phyloP scores from a whole-genome alignment of 2,329 filamentous ascomycete genomes.

The Sclerotinia borealis region DNA sequence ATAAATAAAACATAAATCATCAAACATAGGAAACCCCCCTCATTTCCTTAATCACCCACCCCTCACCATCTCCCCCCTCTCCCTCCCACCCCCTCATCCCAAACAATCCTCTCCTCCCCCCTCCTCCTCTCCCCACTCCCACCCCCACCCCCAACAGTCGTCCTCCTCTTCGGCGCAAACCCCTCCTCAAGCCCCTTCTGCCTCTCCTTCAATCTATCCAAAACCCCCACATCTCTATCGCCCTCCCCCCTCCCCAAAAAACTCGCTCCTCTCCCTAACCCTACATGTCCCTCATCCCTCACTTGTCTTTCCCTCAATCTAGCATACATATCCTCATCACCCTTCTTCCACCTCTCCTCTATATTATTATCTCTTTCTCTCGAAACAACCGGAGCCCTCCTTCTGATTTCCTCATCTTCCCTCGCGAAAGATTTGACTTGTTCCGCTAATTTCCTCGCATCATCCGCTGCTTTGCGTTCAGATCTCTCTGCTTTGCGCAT shows the following conservation, averaged over 20 bases:
- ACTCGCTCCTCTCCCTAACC: neutral
- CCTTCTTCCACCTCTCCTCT: neutral
- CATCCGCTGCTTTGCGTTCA: slow-evolving; percentile 12
- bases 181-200: slow-evolving; percentile 11
- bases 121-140: neutral
- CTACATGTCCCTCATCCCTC: neutral
- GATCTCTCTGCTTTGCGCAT: slow-evolving; percentile 10
- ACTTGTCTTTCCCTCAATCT: neutral
- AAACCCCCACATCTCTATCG: slow-evolving; percentile 1
- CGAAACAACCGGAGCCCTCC: slow-evolving; percentile 26
- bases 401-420: slow-evolving; percentile 29
- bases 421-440: slow-evolving; percentile 16
- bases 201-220: slow-evolving; percentile 17
- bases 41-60: neutral
- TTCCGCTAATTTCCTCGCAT: slow-evolving; percentile 15
- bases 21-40: neutral
- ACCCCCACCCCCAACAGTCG: neutral
- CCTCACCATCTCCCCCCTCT: slow-evolving; percentile 2
- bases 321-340: neutral
- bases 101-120: slow-evolving; percentile 6
- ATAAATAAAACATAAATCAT: neutral
- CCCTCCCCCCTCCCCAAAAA: neutral
- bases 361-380: slow-evolving; percentile 7
- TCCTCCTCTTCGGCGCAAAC: slow-evolving; percentile 1
- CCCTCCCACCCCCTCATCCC: slow-evolving; percentile 4